A percentile compares a stretch with the other conserved stretches of the same genome.
These are phyloP conservation scores for Wickerhamiella sergipiensis DNA, from an alignment of 805 yeast genomes.

Conservation along the genomic window DNA sequence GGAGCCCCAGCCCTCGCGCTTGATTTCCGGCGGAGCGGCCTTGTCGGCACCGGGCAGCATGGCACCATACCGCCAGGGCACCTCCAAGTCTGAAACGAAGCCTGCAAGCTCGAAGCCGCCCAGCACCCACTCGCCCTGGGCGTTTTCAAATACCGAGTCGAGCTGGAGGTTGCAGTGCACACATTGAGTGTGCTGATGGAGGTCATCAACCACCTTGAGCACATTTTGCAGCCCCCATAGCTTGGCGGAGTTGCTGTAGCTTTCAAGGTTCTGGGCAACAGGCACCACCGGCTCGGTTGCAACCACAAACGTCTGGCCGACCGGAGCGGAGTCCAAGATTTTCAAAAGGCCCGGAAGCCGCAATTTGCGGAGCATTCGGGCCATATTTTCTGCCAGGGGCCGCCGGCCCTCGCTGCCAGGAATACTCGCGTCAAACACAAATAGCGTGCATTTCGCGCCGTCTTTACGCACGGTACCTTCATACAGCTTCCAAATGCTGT, in stretches of 20 bases:
- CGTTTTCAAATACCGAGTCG: conserved; percentile 49
- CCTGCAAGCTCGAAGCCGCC: conserved; percentile 68
- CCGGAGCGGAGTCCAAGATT: conserved; percentile 50
- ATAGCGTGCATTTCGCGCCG: conserved; percentile 42
- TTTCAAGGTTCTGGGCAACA: conserved; percentile 28
- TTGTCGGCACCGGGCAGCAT: conserved; percentile 24
- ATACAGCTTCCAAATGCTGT: conserved; percentile 48
- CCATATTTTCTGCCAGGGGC: conserved; percentile 33
- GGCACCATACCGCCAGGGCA: conserved; percentile 20
- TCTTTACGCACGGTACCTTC: conserved; percentile 40
- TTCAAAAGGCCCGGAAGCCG: conserved; percentile 58
- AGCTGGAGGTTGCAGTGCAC: conserved; percentile 50
- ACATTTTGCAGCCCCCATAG: conserved; percentile 45
- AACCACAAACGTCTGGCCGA: conserved; percentile 41
- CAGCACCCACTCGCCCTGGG: conserved; percentile 68
- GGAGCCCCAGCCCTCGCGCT: conserved; percentile 32
- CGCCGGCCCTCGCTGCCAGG: conserved; percentile 21
- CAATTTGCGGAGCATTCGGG: conserved; percentile 38
- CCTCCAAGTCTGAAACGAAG: conserved; percentile 34
- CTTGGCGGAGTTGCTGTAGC: conserved; percentile 25
- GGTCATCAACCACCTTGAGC: conserved; percentile 39
- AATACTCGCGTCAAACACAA: conserved; percentile 41
- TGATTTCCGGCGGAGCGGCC: conserved; percentile 43
- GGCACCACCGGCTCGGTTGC: conserved; percentile 59
- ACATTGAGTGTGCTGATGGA: conserved; percentile 42